phyloP scores from a whole-genome alignment of 2,329 filamentous ascomycete genomes.

The Aspergillus sp. region DNA sequence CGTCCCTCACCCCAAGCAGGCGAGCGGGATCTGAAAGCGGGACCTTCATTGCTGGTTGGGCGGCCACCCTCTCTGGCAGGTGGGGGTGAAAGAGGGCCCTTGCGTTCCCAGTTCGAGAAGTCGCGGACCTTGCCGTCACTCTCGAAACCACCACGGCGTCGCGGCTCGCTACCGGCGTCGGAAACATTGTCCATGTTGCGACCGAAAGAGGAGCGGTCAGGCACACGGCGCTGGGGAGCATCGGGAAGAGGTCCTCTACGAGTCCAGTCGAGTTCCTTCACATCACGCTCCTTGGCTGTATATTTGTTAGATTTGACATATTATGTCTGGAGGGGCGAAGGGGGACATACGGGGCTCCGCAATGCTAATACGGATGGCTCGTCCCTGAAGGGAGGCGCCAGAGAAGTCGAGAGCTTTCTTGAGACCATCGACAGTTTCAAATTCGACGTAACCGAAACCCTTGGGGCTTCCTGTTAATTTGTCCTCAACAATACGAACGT shows the following conservation, averaged over 20 bases:
- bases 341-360: constrained; percentile 81
- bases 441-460: constrained; percentile 98
- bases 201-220: constrained; percentile 57
- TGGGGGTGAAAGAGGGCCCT: constrained; percentile 80
- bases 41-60: constrained; percentile 60
- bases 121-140: constrained; percentile 75
- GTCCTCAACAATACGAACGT: constrained; percentile 94
- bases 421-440: constrained; percentile 79
- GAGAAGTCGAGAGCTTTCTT: constrained; percentile 87
- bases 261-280: constrained; percentile 87
- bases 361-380: constrained; percentile 89
- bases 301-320: constrained; percentile 33
- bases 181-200: constrained; percentile 56
- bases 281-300: constrained; percentile 81
- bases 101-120: constrained; percentile 91
- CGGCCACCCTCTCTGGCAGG: constrained; percentile 59
- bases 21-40: constrained; percentile 63
- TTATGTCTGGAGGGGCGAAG: not conserved
- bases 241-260: constrained; percentile 87
- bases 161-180: constrained; percentile 62
- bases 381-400: constrained; percentile 78
- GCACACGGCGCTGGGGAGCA: constrained; percentile 59
- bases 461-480: constrained; percentile 91
- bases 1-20: constrained; percentile 71
- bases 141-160: constrained; percentile 64